phyloP scores from a whole-genome alignment of 129 eudicot genomes.

The Rutidosis leptorrhynchoides region DNA sequence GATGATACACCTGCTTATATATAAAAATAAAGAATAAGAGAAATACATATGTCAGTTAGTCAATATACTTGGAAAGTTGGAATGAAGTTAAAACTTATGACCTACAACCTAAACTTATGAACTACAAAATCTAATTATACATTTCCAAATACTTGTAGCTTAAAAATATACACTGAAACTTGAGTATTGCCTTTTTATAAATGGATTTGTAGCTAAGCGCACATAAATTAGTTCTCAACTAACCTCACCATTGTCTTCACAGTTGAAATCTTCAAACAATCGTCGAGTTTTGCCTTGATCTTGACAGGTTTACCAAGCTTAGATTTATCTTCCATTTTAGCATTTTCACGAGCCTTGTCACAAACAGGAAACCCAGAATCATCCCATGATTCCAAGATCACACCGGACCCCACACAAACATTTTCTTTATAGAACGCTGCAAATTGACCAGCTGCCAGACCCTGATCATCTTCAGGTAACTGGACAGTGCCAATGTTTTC shows the following conservation, averaged over 20 bases:
- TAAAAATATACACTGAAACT: constrained; percentile 24
- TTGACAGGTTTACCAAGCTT: constrained; percentile 92
- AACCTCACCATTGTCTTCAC: constrained; percentile 19
- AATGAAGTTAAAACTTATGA: no score
- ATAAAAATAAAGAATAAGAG: no score
- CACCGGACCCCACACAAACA: constrained; percentile 88
- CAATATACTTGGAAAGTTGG: no score
- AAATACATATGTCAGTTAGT: no score
- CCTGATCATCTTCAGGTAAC: constrained; percentile 85
- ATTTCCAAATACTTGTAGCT: constrained; percentile 14
- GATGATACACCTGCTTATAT: background rate
- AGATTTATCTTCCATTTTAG: constrained; percentile 72
- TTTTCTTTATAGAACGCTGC: constrained; percentile 73
- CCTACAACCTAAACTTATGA: background rate
- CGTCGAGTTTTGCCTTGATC: constrained; percentile 49
- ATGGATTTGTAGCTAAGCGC: background rate
- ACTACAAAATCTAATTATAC: constrained; percentile 2
- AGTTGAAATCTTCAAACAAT: constrained; percentile 20
- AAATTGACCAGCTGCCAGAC: constrained; percentile 97
- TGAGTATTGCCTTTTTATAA: background rate
- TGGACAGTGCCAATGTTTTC: constrained; percentile 68
- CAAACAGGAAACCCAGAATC: constrained; percentile 82
- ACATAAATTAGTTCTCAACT: constrained; percentile 12
- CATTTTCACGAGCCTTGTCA: constrained; percentile 70
- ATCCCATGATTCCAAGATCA: constrained; percentile 93